Evolutionary conservation across 306 rosid genomes (phyloP), one percentile per base, ranked within the genome.

Genomic region (Gleditsia sinensis): DNA sequence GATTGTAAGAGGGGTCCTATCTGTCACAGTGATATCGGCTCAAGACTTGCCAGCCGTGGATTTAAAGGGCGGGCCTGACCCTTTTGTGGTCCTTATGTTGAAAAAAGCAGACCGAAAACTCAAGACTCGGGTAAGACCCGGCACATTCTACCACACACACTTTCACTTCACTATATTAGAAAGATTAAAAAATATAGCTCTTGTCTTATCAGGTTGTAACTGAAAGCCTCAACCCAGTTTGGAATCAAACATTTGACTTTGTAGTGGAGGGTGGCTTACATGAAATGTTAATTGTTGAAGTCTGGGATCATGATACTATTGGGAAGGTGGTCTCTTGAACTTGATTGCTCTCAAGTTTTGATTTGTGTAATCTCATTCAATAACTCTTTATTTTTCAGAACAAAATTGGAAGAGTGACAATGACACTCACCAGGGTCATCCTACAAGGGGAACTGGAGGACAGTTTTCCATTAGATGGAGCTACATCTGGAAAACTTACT

Each of bases 161-260:
- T 56, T 28, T 56, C 6, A 56, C n/a, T n/a, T n/a, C n/a, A n/a
- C n/a, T n/a, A n/a, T n/a, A n/a, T 37, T 37, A 1, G 12, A 42
- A 43, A 21, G 51, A 63, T 28, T 75, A 16, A 72, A 37, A 4
- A 19, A 20, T 8, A 43, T 40, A 17, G 60, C 30, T 64, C 59
- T 21, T 75, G 67, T 45, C 55, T 81, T 67, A 13, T 75, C 80
- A 94, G 98, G 98, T 94, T 69, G 88, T 88, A 24, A 84, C 33
- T 9, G 89, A 88, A 79, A 87, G 86, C 54, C 55, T 94, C 81
- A 94, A 90, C 74, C 98, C 98, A 32, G 83, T 83, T 50, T 94
- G 98, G 98, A 94, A 91, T 81, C 98, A 90, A 83, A 94, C 96
- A 45, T 91, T 89, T 57, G 97, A 94, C 82, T 91, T 94, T 69